phyloP scores from a whole-genome alignment of 2,329 filamentous ascomycete genomes.

The Aspergillus brasiliensis region DNA sequence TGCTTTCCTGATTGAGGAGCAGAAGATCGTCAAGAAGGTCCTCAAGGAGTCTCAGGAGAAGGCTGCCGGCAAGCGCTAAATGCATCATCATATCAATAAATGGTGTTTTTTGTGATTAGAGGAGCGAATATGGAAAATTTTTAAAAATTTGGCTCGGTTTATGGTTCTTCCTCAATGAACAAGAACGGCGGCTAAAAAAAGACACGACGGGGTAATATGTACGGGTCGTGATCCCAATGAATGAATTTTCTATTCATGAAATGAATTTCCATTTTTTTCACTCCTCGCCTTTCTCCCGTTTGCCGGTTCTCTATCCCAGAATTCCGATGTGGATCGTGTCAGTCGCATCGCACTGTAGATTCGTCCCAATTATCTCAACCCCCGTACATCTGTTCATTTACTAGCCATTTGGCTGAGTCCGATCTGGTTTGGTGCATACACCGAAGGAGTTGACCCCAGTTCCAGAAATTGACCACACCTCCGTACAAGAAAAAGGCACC shows the following conservation, averaged over 20 bases:
- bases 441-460: too few species aligned
- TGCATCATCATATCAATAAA: constrained; percentile 27
- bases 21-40: constrained; percentile 99
- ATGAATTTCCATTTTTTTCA: not conserved
- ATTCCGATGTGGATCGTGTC: too few species aligned
- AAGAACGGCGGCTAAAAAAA: constrained; percentile 27
- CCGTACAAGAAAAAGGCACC: too few species aligned
- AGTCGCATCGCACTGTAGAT: not conserved
- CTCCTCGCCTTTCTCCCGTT: too few species aligned
- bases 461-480: too few species aligned
- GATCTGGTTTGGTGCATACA: too few species aligned
- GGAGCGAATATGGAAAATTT: constrained; percentile 39
- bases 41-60: constrained; percentile 94
- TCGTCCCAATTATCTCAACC: too few species aligned
- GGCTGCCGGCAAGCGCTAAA: constrained; percentile 49
- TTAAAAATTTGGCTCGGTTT: constrained; percentile 31
- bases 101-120: constrained; percentile 39
- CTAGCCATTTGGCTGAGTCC: too few species aligned
- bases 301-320: too few species aligned
- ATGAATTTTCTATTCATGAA: constrained; percentile 37
- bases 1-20: constrained; percentile 99
- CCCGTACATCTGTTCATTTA: too few species aligned
- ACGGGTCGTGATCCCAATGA: constrained; percentile 27
- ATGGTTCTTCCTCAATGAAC: constrained; percentile 39
- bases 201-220: constrained; percentile 21